Evolutionary conservation across 371 early-diverging fungal genomes (phyloP).

Genomic region (Enterocytospora artemiae): DNA sequence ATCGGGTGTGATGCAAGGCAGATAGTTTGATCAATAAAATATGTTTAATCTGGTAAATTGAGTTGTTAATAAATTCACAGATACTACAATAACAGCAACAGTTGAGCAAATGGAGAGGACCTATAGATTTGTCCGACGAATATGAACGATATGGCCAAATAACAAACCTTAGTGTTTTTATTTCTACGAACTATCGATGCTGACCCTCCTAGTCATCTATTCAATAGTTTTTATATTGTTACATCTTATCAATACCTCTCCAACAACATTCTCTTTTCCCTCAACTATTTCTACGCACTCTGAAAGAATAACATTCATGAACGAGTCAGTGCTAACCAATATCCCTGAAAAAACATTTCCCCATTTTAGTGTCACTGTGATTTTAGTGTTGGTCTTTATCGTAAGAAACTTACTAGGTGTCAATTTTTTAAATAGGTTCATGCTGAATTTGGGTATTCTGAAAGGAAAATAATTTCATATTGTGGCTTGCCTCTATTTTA

Average conservation of each 20-base stretch:
- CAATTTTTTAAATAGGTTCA: too few relatives aligned
- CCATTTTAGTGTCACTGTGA: slow-evolving; percentile 43
- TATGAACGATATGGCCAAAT: too few relatives aligned
- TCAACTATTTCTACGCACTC: slow-evolving; percentile 22
- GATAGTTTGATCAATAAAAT: too few relatives aligned
- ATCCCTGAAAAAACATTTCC: slow-evolving; percentile 35
- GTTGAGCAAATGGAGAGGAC: too few relatives aligned
- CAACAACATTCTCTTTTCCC: slow-evolving; percentile 3
- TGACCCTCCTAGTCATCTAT: too few relatives aligned
- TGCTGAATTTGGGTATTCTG: too few relatives aligned
- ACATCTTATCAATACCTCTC: slow-evolving; percentile 37
- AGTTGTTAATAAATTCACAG: neutral
- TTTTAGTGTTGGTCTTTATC: slow-evolving; percentile 9
- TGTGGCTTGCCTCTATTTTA: too few relatives aligned
- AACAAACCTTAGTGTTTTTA: too few relatives aligned
- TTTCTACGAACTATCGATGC: too few relatives aligned
- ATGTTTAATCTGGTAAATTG: neutral
- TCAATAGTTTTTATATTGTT: slow-evolving; percentile 43
- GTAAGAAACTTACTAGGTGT: slow-evolving; percentile 47
- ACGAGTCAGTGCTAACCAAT: slow-evolving; percentile 28
- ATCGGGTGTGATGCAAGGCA: too few relatives aligned
- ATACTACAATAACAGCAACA: neutral
- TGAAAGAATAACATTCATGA: slow-evolving; percentile 39
- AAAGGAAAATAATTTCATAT: too few relatives aligned
- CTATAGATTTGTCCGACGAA: too few relatives aligned